Percentiles rank a stretch among this genome's conserved stretches.
phyloP scores from a whole-genome alignment of 805 yeast species.

The Sungouiozyma intestinalis region DNA sequence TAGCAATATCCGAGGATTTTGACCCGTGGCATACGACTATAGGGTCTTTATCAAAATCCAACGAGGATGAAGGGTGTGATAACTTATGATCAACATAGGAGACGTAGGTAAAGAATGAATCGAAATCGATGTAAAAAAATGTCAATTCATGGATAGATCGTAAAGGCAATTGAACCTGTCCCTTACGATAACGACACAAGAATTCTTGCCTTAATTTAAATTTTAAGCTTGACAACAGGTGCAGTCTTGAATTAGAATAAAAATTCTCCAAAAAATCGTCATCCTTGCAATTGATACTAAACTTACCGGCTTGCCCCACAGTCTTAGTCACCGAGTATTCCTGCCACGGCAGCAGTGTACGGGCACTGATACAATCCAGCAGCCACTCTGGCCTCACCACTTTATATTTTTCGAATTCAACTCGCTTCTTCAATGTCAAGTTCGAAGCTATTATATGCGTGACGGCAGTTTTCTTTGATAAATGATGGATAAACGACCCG shows the following conservation, averaged over 20 bases:
- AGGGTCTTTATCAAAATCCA: conserved; percentile 36
- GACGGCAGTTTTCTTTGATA: conserved; percentile 60
- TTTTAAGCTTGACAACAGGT: conserved; percentile 84
- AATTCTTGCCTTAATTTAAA: conserved; percentile 57
- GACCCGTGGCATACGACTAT: conserved; percentile 51
- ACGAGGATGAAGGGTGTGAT: background rate
- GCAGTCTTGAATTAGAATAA: conserved; percentile 75
- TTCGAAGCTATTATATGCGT: conserved; percentile 79
- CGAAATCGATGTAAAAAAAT: conserved; percentile 82
- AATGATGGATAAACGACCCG: conserved; percentile 60
- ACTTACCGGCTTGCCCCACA: conserved; percentile 32
- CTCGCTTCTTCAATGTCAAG: conserved; percentile 64
- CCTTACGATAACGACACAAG: conserved; percentile 24
- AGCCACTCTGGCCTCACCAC: conserved; percentile 85
- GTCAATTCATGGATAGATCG: conserved; percentile 12
- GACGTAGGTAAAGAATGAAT: conserved; percentile 86
- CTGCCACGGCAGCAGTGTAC: conserved; percentile 56
- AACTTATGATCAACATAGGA: conserved; percentile 49
- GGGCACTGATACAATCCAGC: conserved; percentile 44
- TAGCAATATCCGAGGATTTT: conserved; percentile 63
- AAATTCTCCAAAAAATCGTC: conserved; percentile 65
- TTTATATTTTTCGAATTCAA: conserved; percentile 54
- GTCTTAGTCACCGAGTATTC: conserved; percentile 44
- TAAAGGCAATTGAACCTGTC: conserved; percentile 3
- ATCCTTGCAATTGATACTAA: conserved; percentile 49